These are phyloP conservation scores for Fusarium chlamydosporum DNA, from an alignment of 2,329 filamentous ascomycete species.

Conservation along the genomic window DNA sequence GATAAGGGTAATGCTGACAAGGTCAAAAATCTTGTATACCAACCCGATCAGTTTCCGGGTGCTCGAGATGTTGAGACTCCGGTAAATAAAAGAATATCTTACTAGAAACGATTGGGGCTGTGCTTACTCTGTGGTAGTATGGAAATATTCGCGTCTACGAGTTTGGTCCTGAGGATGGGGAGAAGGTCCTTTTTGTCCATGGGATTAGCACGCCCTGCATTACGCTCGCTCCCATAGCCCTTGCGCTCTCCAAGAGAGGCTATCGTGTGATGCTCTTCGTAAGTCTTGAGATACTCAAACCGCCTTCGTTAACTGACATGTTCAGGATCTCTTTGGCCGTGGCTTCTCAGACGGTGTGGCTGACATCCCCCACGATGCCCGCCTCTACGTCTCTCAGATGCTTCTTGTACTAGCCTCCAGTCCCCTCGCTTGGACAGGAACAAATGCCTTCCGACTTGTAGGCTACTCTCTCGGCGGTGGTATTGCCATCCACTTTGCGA, in stretches of 20 bases:
- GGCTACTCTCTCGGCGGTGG: conserved; percentile 89
- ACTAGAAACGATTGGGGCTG: neutral
- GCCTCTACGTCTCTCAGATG: conserved; percentile 80
- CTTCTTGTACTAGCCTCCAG: conserved; percentile 79
- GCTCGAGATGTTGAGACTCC: conserved; percentile 80
- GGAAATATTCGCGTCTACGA: conserved; percentile 85
- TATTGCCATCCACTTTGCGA: conserved; percentile 80
- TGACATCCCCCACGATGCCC: conserved; percentile 78
- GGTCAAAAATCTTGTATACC: conserved; percentile 66
- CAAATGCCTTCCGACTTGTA: conserved; percentile 72
- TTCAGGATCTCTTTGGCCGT: conserved; percentile 75
- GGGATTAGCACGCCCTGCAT: conserved; percentile 88
- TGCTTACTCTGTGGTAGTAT: conserved; percentile 61
- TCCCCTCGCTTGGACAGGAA: conserved; percentile 75
- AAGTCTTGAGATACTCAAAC: conserved; percentile 46
- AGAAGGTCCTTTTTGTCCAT: conserved; percentile 83
- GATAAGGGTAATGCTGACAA: conserved; percentile 56
- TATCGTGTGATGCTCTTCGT: conserved; percentile 86
- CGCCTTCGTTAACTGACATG: conserved; percentile 12
- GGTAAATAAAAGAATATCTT: conserved; percentile 54
- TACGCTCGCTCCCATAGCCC: conserved; percentile 76
- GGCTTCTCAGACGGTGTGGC: conserved; percentile 76
- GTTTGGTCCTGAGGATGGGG: conserved; percentile 80
- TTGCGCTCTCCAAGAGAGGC: conserved; percentile 75
- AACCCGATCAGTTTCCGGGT: conserved; percentile 77